These are phyloP conservation scores for Silene noctiflora DNA, from an alignment of 179 eudicot species.

Conservation along the genomic window DNA sequence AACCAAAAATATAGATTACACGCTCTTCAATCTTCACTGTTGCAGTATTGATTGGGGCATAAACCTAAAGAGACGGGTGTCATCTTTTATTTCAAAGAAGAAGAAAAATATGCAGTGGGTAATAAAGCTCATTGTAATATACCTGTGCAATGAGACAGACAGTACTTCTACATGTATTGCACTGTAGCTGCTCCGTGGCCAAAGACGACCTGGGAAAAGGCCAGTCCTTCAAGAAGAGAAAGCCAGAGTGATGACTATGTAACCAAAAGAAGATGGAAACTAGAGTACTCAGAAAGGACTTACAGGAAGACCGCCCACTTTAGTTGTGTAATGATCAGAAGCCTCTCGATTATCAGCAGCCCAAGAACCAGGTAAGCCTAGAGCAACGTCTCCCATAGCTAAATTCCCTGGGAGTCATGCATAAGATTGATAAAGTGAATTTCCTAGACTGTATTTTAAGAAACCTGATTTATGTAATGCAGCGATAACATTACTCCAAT, in stretches of 20 bases:
- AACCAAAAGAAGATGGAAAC: background rate
- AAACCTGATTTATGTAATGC: background rate
- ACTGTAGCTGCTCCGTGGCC: conserved; percentile 42
- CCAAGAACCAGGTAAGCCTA: conserved; percentile 86
- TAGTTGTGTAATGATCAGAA: conserved; percentile 70
- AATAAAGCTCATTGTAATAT: conserved; percentile 7
- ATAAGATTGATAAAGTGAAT: background rate
- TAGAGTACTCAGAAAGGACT: conserved; percentile 19
- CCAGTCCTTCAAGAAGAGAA: conserved; percentile 62
- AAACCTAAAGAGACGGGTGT: conserved; percentile 41
- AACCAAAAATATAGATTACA: conserved; percentile 62
- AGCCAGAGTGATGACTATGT: background rate
- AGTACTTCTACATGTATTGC: conserved; percentile 49
- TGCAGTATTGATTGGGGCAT: conserved; percentile 66
- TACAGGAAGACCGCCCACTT: conserved; percentile 81
- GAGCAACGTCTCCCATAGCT: conserved; percentile 50
- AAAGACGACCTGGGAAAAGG: conserved; percentile 44
- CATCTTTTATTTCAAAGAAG: background rate
- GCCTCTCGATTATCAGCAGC: conserved; percentile 59
- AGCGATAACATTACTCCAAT: background rate
- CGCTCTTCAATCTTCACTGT: conserved; percentile 60
- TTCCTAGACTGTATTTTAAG: background rate
- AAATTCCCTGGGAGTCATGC: conserved; percentile 10
- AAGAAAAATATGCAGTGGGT: background rate
- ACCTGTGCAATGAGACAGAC: conserved; percentile 79